phyloP scores from a whole-genome alignment of 1,139 yeast genomes.

The Entelexis sorbosivorans region DNA sequence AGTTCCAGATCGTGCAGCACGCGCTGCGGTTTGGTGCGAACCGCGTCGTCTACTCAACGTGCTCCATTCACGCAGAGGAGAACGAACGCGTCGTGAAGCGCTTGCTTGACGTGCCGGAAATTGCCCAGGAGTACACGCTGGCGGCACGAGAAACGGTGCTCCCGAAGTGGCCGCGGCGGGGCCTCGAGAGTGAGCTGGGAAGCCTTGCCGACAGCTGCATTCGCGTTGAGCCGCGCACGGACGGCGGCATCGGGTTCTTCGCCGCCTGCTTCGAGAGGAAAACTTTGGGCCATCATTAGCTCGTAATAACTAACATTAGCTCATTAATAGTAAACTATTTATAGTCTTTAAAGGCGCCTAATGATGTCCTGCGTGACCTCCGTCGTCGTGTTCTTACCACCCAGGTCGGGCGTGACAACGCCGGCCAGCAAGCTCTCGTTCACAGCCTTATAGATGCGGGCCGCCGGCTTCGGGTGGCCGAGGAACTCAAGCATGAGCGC shows the following conservation, averaged over 20 bases:
- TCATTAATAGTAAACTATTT: not conserved
- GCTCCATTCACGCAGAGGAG: conserved; percentile 88
- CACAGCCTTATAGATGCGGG: conserved; percentile 84
- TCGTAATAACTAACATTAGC: no score
- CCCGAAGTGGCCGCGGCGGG: conserved; percentile 80
- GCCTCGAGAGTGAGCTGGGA: conserved; percentile 56
- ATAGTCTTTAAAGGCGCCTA: conserved; percentile 34
- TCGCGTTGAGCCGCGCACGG: conserved; percentile 70
- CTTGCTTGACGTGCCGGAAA: conserved; percentile 51
- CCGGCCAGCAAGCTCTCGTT: conserved; percentile 83
- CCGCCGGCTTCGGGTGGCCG: conserved; percentile 85
- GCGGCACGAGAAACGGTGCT: conserved; percentile 53
- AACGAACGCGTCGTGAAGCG: conserved; percentile 84
- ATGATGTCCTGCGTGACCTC: conserved; percentile 77
- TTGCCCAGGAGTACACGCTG: conserved; percentile 56
- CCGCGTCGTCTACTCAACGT: conserved; percentile 85
- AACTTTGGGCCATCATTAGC: not conserved
- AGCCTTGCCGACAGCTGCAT: conserved; percentile 52
- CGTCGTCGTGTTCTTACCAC: conserved; percentile 77
- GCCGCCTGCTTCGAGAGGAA: conserved; percentile 62
- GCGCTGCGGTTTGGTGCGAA: conserved; percentile 62
- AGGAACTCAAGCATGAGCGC: conserved; percentile 95
- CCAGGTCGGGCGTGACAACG: conserved; percentile 87
- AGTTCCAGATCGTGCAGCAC: conserved; percentile 74
- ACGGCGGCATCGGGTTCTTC: conserved; percentile 95